These are phyloP conservation scores for Helichrysum umbraculigerum DNA, from an alignment of 129 eudicot genomes.

Conservation along the genomic window DNA sequence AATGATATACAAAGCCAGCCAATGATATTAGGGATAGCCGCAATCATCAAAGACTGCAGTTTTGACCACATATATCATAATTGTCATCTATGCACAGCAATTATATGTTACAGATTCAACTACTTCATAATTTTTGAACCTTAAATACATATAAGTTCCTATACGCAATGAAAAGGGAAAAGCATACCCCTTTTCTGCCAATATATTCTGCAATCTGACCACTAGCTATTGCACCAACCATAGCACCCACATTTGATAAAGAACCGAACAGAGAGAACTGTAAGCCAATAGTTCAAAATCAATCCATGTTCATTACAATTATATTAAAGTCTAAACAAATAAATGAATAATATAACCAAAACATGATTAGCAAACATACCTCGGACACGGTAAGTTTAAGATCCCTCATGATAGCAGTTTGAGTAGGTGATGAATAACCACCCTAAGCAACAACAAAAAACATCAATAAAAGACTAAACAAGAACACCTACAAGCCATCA, in stretches of 20 bases:
- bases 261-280: conserved; percentile 97
- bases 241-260: conserved; percentile 93
- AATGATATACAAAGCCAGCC: conserved; percentile 47
- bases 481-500: too few species aligned
- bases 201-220: conserved; percentile 97
- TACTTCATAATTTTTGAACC: background rate
- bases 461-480: background rate
- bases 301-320: background rate
- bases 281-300: conserved; percentile 21
- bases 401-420: conserved; percentile 63
- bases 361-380: conserved; percentile 30
- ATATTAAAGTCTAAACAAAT: background rate
- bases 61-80: conserved; percentile 19
- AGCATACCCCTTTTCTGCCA: conserved; percentile 88
- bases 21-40: conserved; percentile 46
- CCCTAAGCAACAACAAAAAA: conserved; percentile 39
- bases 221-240: conserved; percentile 98
- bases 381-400: conserved; percentile 67
- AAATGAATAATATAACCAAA: background rate
- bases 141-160: background rate
- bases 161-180: background rate
- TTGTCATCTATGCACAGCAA: background rate
- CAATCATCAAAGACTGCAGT: conserved; percentile 48
- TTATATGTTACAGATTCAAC: background rate
- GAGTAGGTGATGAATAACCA: conserved; percentile 90